Percentiles rank a stretch among this genome's conserved stretches.
Evolutionary conservation across 345 rosid species (phyloP).

Genomic region (Ricinus communis): DNA sequence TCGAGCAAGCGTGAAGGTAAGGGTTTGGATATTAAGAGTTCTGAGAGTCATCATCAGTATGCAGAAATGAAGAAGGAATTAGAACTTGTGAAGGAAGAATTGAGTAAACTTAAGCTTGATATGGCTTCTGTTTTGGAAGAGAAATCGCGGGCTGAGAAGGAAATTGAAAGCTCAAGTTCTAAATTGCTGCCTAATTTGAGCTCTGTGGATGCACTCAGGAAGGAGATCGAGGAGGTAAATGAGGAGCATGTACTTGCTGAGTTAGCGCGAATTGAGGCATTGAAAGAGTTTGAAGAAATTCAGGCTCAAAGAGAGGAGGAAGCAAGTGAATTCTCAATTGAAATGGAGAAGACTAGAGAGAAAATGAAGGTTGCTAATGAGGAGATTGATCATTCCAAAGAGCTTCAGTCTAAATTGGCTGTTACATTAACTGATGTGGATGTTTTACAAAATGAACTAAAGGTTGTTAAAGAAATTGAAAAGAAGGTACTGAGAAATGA

Average conservation of each 20-base stretch:
- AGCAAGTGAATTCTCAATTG: slow-evolving; percentile 31
- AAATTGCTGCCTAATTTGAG: slow-evolving; percentile 32
- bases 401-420: slow-evolving; percentile 49
- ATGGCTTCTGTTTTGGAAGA: slow-evolving; percentile 56
- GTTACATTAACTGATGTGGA: slow-evolving; percentile 58
- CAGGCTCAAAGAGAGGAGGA: slow-evolving; percentile 51
- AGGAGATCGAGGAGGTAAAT: slow-evolving; percentile 62
- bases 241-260: slow-evolving; percentile 84
- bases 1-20: slow-evolving; percentile 21
- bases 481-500: slow-evolving; percentile 37
- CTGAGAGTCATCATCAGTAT: slow-evolving; percentile 26
- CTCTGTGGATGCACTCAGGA: slow-evolving; percentile 46
- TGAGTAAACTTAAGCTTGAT: slow-evolving; percentile 74
- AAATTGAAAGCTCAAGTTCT: slow-evolving; percentile 31
- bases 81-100: slow-evolving; percentile 59
- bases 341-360: slow-evolving; percentile 34
- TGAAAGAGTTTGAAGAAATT: slow-evolving; percentile 58
- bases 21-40: slow-evolving; percentile 16
- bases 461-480: slow-evolving; percentile 45
- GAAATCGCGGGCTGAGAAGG: slow-evolving; percentile 57
- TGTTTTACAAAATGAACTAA: slow-evolving; percentile 58
- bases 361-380: slow-evolving; percentile 34
- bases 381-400: slow-evolving; percentile 54
- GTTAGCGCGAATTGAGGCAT: slow-evolving; percentile 76
- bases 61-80: slow-evolving; percentile 49